Evolutionary conservation across 345 rosid species (phyloP), one percentile per base, ranked within the genome.

Genomic region (Microthlaspi erraticum): DNA sequence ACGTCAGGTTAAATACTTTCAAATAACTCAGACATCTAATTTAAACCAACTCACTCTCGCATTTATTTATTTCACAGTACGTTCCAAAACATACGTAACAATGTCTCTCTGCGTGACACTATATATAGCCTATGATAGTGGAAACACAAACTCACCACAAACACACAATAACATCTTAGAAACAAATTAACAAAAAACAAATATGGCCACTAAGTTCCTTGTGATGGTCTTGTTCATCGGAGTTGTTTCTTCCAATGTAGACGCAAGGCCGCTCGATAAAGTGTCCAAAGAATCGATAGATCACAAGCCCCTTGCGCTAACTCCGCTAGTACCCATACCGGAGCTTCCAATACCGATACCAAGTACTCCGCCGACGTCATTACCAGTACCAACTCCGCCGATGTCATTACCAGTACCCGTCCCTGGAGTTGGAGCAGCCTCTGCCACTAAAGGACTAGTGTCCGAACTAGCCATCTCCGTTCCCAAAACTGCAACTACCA

Each of bases 1-100:
- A 63, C 55, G 68, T 45, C 43, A 63, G 17, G 32, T 63, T 32
- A 63, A 46, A 17, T 17, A 33, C 68, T 63, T 17, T 46, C 55
- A 63, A 46, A 38, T 52, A 52, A 31, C 14, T 50, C 17, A 12
- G 11, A 50, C 10, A 50, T 7, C 26, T 37, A 38, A 20, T 37
- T 65, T 65, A 37, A 20, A 20, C 23, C 37, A 50, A 20, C 20
- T 50, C 70, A 9, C 36, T 65, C 51, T 50, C 60, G 3, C 49
- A 23, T 50, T 37, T 19, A 65, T n/a, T n/a, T 20, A n/a, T 23
- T 23, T 37, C 34, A 50, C 14, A 20, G 31, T 41, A 49, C 10
- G 10, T 23, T 5, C 20, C 2, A 13, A 48, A 34, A 11, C 11
- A 31, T 5, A 31, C 2, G 23, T 61, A 8, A 29, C 26, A 3